phyloP scores from a whole-genome alignment of 2,329 filamentous ascomycete genomes.

The Aspergillus tubingensis region DNA sequence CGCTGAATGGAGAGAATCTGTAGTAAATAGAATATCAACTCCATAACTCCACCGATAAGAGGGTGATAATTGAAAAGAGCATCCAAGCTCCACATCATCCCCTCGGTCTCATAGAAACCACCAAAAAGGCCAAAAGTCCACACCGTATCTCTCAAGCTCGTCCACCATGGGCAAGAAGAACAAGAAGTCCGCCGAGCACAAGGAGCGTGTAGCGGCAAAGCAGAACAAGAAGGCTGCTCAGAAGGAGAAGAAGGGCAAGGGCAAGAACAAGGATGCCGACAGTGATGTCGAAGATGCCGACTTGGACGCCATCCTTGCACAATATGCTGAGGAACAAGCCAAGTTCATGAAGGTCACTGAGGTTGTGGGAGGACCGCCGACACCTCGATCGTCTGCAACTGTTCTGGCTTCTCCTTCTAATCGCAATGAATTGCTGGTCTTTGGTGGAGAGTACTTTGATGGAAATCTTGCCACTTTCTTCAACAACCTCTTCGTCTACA shows the following conservation, averaged over 20 bases:
- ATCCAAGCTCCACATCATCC: not conserved
- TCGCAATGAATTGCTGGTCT: slow-evolving; percentile 83
- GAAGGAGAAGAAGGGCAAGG: slow-evolving; percentile 78
- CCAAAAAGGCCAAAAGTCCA: not conserved
- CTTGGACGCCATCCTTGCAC: slow-evolving; percentile 87
- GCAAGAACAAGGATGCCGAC: slow-evolving; percentile 67
- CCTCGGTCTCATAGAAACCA: not conserved
- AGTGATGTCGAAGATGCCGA: slow-evolving; percentile 92
- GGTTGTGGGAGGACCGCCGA: slow-evolving; percentile 69
- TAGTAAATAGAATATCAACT: not conserved
- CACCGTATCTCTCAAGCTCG: not conserved
- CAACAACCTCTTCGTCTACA: slow-evolving; percentile 67
- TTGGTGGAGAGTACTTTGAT: slow-evolving; percentile 95
- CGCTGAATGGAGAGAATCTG: not conserved
- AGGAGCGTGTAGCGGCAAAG: slow-evolving; percentile 65
- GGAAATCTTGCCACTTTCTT: slow-evolving; percentile 76
- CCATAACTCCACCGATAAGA: slow-evolving; percentile 5
- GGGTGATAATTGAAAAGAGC: not conserved
- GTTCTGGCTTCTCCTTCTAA: slow-evolving; percentile 84
- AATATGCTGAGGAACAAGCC: slow-evolving; percentile 91
- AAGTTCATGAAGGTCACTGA: slow-evolving; percentile 94
- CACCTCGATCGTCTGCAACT: slow-evolving; percentile 75
- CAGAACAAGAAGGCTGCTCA: slow-evolving; percentile 78
- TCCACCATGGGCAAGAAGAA: slow-evolving; percentile 54
- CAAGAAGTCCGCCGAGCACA: slow-evolving; percentile 59